Evolutionary conservation across 306 rosid species (phyloP).

Genomic region (Cucurbita ficifolia): DNA sequence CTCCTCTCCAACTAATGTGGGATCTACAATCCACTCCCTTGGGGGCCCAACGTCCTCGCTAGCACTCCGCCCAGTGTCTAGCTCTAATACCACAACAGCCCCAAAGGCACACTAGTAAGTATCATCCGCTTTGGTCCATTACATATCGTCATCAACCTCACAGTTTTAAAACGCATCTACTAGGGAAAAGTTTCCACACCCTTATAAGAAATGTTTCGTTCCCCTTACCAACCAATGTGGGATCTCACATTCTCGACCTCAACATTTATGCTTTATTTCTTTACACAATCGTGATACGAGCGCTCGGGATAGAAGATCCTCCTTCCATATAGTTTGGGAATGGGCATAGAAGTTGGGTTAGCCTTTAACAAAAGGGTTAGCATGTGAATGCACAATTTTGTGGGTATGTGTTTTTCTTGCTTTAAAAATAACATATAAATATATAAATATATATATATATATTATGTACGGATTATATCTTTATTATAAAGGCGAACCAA

Average conservation of each 20-base stretch:
- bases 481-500: not conserved
- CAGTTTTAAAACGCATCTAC: no score
- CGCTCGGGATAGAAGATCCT: not conserved
- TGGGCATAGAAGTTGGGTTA: not conserved
- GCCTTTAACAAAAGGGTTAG: not conserved
- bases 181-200: no score
- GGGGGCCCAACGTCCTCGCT: no score
- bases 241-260: not conserved
- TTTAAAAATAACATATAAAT: not conserved
- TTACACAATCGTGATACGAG: not conserved
- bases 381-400: not conserved
- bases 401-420: not conserved
- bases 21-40: no score
- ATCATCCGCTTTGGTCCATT: no score
- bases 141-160: no score
- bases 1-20: no score
- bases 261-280: not conserved
- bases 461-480: not conserved
- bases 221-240: no score
- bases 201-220: no score
- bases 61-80: no score
- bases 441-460: not conserved
- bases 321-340: not conserved
- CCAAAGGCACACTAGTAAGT: no score
- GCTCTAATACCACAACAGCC: no score